phyloP scores from a whole-genome alignment of 768 basidiomycete genomes.

The Leccinum aurantiacum region DNA sequence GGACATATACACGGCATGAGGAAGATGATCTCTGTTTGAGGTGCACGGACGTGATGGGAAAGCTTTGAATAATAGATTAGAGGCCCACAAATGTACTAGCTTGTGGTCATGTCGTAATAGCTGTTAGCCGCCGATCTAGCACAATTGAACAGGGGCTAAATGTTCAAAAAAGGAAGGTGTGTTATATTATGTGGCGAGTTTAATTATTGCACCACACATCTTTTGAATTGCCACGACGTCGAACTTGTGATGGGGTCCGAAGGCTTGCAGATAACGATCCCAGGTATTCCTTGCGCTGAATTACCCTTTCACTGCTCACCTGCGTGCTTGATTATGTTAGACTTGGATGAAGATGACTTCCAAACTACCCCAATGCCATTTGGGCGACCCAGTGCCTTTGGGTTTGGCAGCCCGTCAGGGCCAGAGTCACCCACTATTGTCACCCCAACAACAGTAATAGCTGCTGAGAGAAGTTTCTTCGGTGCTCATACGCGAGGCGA shows the following conservation, averaged over 20 bases:
- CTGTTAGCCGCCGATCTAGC: not conserved
- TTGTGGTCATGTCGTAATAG: not conserved
- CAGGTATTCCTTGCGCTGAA: conserved; percentile 34
- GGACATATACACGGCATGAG: conserved; percentile 65
- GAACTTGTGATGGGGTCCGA: conserved; percentile 36
- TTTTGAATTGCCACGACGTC: conserved; percentile 4
- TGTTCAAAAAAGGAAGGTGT: conserved; percentile 14
- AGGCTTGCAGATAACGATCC: conserved; percentile 48
- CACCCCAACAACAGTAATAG: conserved; percentile 46
- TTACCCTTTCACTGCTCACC: not conserved
- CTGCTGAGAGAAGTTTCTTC: conserved; percentile 61
- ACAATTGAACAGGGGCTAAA: conserved; percentile 7
- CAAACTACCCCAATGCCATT: conserved; percentile 64
- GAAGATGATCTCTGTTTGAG: conserved; percentile 61
- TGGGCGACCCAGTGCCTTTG: conserved; percentile 56
- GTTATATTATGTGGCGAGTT: not conserved
- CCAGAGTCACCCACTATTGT: conserved; percentile 65
- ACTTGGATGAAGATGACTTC: conserved; percentile 78
- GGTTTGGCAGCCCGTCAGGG: conserved; percentile 49
- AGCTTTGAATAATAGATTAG: conserved; percentile 5
- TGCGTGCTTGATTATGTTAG: conserved; percentile 37
- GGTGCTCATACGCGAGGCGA: conserved; percentile 65
- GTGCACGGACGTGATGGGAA: conserved; percentile 42
- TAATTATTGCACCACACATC: conserved; percentile 3
- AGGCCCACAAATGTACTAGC: not conserved